phyloP scores from a whole-genome alignment of 2,329 filamentous ascomycete species.

The Fusarium begoniae region DNA sequence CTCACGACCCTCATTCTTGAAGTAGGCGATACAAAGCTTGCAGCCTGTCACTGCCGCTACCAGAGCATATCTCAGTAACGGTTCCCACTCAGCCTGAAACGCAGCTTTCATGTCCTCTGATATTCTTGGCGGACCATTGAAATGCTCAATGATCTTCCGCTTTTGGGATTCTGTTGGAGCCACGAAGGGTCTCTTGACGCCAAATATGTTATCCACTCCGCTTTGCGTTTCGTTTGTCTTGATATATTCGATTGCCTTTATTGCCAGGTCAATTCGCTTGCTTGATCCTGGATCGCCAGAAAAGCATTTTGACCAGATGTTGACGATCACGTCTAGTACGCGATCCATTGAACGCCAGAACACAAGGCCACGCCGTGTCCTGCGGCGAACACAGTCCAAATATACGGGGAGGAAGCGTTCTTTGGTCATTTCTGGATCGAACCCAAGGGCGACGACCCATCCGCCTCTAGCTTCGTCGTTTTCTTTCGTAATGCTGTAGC shows the following conservation, averaged over 20 bases:
- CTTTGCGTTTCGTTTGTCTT: background rate
- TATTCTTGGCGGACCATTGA: background rate
- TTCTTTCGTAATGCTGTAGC: background rate
- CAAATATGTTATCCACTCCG: background rate
- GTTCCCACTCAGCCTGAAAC: background rate
- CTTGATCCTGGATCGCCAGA: too few species aligned
- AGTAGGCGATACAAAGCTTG: background rate
- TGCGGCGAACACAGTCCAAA: fast-evolving
- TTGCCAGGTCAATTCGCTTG: background rate
- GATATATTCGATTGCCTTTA: background rate
- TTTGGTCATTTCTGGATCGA: background rate
- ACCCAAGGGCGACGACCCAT: background rate
- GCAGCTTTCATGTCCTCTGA: background rate
- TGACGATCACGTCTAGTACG: background rate
- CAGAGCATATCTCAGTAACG: fast-evolving
- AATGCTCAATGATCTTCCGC: background rate
- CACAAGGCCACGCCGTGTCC: fast-evolving
- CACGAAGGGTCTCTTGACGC: fast-evolving
- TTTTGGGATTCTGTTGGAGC: background rate
- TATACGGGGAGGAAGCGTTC: background rate
- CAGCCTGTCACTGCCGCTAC: background rate
- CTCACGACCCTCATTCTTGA: background rate
- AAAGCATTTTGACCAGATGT: too few species aligned
- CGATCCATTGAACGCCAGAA: background rate
- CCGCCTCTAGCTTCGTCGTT: background rate